These are phyloP conservation scores for Nemania sp. DNA, from an alignment of 2,329 filamentous ascomycete species.

Conservation along the genomic window DNA sequence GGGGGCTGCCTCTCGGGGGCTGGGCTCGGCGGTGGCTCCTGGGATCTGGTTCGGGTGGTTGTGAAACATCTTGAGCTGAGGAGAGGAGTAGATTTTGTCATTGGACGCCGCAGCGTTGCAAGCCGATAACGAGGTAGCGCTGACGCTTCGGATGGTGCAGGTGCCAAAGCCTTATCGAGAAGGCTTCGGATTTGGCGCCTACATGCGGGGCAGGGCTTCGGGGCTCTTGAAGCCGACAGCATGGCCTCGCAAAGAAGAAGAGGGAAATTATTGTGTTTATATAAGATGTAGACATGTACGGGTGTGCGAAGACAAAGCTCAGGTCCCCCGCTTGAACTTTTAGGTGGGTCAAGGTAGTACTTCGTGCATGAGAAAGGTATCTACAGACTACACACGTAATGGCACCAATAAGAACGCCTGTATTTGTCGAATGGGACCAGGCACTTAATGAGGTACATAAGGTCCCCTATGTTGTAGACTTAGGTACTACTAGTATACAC, in stretches of 20 bases:
- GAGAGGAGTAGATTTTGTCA: conserved; percentile 15
- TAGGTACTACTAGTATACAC: no score
- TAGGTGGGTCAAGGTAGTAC: no score
- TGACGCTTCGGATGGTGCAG: conserved; percentile 29
- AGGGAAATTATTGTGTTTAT: neutral
- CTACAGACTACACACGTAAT: no score
- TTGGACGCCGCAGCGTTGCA: conserved; percentile 14
- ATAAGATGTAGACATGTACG: neutral
- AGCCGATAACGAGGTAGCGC: conserved; percentile 20
- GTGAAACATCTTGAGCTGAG: conserved; percentile 32
- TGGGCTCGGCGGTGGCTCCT: conserved; percentile 18
- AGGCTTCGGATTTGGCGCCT: conserved; percentile 44
- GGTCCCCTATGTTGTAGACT: no score
- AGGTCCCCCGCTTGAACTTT: no score
- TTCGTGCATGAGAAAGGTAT: no score
- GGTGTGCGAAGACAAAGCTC: neutral
- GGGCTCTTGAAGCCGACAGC: conserved; percentile 46
- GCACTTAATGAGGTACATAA: no score
- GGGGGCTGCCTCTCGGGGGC: neutral
- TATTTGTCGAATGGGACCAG: neutral
- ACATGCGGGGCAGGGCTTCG: conserved; percentile 46
- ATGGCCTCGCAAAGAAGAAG: conserved; percentile 33
- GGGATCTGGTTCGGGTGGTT: conserved; percentile 28
- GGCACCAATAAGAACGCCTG: neutral
- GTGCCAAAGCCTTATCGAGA: conserved; percentile 44